Evolutionary conservation across 75 land plant species (phyloP), one percentile per base, ranked within the genome.

Genomic region (Selaginella moellendorffii): DNA sequence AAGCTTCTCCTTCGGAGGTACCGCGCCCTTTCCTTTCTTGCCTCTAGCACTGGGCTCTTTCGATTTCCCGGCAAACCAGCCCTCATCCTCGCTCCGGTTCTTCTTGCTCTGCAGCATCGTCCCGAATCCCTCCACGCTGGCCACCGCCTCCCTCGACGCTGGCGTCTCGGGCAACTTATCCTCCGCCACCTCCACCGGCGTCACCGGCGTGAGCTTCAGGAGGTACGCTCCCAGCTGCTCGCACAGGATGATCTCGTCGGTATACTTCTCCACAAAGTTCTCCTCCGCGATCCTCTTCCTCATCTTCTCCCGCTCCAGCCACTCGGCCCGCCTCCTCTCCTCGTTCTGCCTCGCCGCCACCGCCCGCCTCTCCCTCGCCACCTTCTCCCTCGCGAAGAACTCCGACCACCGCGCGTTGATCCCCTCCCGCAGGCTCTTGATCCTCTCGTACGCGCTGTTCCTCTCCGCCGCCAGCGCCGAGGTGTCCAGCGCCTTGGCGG

Each of bases 191-290:
- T 28, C 30, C 2, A 52, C 71, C 52, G 73, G 71, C 30, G 52
- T 26, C 1, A 61, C 5, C n/a, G 77, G 77, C 1, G 63, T 68
- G 65, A 68, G 58, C 64, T 77, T 77, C 26, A 64, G 72, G 51
- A 77, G 62, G 60, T 65, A 77, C 29, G 77, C 54, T 19, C 42
- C 52, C 1, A 77, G 79, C 72, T 77, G 79, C 25, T 74, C 79
- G 27, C 79, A 77, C 46, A 73, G 28, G 19, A 77, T 77, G 18
- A 77, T 69, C 59, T 77, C 79, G 42, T 77, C 77, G 22, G 79
- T 77, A 64, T 65, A 77, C 59, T 76, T 76, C 46, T 75, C 78
- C 51, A 77, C 79, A 61, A 69, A 77, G 53, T 77, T 77, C 77
- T 77, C 77, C 2, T 73, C 63, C 31, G 54, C 71, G 59, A 52